These are phyloP conservation scores for Eucalyptus urophylla DNA, from an alignment of 345 rosid species.

Conservation along the genomic window DNA sequence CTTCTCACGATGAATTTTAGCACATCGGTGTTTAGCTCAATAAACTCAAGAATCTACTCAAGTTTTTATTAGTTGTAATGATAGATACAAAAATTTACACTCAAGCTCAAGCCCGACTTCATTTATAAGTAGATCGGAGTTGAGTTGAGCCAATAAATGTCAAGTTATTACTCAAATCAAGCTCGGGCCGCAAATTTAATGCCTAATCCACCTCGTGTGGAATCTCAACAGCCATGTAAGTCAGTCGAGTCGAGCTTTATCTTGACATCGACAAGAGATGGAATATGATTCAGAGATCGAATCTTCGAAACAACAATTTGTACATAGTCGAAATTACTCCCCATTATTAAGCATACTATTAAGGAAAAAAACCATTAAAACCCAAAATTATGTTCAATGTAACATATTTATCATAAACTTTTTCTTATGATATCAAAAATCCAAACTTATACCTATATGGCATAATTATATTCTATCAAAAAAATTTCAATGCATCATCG, in stretches of 20 bases:
- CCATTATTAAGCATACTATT: neutral
- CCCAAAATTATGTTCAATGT: no score
- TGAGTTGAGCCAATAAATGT: neutral
- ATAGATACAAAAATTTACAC: neutral
- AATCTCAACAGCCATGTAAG: neutral
- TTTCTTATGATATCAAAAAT: accelerated
- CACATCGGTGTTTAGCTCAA: accelerated
- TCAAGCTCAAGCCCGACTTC: neutral
- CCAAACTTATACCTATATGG: accelerated
- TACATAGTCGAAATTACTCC: accelerated
- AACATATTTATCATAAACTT: accelerated
- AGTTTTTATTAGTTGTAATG: neutral
- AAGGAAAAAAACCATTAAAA: no score
- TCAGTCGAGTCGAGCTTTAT: accelerated
- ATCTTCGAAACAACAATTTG: accelerated
- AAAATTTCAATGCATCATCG: no score
- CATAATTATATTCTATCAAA: no score
- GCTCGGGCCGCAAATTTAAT: accelerated
- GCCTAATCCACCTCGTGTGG: neutral
- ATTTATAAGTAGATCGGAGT: neutral
- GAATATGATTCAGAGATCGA: neutral
- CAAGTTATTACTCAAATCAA: neutral
- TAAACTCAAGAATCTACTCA: neutral
- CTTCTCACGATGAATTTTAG: accelerated
- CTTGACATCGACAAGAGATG: accelerated